These are phyloP conservation scores for Lasiosphaeris hirsuta DNA, from an alignment of 495 filamentous ascomycete genomes.

Conservation along the genomic window DNA sequence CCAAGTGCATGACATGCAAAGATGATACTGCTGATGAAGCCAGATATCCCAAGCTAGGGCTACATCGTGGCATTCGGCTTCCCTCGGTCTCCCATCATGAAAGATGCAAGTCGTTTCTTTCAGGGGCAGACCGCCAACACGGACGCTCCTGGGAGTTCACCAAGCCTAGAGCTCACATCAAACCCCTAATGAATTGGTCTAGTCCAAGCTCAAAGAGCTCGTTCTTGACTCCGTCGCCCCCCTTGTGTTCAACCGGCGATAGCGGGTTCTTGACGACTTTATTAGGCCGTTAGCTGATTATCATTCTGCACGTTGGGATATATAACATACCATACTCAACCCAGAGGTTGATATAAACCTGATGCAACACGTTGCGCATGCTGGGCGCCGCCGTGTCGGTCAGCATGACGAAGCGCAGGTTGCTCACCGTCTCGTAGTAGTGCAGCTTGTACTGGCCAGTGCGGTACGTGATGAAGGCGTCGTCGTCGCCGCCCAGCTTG, in stretches of 20 bases:
- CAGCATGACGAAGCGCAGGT: conserved; percentile 93
- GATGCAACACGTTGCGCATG: conserved; percentile 89
- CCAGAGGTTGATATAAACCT: conserved; percentile 97
- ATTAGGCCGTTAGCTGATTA: neutral
- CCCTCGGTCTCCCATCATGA: no score
- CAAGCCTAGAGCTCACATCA: conserved; percentile 39
- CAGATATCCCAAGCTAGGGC: no score
- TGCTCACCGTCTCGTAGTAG: conserved; percentile 97
- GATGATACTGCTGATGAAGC: no score
- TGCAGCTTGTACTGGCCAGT: conserved; percentile 96
- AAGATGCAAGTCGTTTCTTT: no score
- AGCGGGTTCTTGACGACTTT: conserved; percentile 92
- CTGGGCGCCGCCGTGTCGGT: conserved; percentile 86
- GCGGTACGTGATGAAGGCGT: conserved; percentile 86
- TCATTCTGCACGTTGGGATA: neutral
- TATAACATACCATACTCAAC: conserved; percentile 78
- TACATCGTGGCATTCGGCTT: no score
- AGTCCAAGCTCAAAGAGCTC: conserved; percentile 91
- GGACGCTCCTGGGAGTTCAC: neutral
- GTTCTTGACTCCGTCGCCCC: conserved; percentile 84
- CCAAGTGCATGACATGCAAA: no score
- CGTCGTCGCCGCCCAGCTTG: conserved; percentile 86
- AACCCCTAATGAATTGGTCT: conserved; percentile 70
- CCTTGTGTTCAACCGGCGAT: conserved; percentile 82
- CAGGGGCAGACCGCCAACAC: neutral